Evolutionary conservation across 352 stramenopile genomes (phyloP).

Genomic region (Albugo candida): DNA sequence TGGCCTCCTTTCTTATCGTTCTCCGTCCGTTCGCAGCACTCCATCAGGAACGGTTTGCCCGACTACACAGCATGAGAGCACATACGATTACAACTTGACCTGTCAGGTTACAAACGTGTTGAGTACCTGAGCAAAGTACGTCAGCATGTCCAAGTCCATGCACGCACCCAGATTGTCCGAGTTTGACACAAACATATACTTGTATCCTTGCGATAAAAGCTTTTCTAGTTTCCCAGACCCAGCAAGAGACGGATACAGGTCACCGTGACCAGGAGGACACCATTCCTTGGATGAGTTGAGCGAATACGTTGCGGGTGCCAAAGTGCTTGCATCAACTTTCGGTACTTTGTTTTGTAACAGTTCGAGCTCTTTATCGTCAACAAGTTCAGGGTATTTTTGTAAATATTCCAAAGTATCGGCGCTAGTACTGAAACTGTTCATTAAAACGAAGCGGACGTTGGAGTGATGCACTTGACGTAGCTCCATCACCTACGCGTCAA

Average conservation of each 20-base stretch:
- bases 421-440: constrained; percentile 81
- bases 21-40: constrained; percentile 95
- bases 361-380: constrained; percentile 90
- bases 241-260: constrained; percentile 68
- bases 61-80: constrained; percentile 43
- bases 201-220: constrained; percentile 61
- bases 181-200: constrained; percentile 85
- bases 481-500: constrained; percentile 49
- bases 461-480: constrained; percentile 88
- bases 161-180: constrained; percentile 76
- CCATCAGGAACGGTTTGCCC: constrained; percentile 79
- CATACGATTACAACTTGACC: constrained; percentile 5
- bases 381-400: constrained; percentile 78
- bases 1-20: constrained; percentile 99
- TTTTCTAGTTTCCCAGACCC: constrained; percentile 75
- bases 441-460: constrained; percentile 80
- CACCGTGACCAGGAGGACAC: constrained; percentile 70
- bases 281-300: constrained; percentile 67
- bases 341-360: constrained; percentile 98
- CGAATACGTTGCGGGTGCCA: constrained; percentile 34
- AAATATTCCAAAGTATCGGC: constrained; percentile 73
- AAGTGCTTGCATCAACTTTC: constrained; percentile 83
- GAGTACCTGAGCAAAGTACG: constrained; percentile 55
- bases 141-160: constrained; percentile 68
- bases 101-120: constrained; percentile 2